A percentile compares a stretch with the other conserved stretches of the same genome.
phyloP scores from a whole-genome alignment of 768 basidiomycete species.

The Suillus fuscotomentosus region DNA sequence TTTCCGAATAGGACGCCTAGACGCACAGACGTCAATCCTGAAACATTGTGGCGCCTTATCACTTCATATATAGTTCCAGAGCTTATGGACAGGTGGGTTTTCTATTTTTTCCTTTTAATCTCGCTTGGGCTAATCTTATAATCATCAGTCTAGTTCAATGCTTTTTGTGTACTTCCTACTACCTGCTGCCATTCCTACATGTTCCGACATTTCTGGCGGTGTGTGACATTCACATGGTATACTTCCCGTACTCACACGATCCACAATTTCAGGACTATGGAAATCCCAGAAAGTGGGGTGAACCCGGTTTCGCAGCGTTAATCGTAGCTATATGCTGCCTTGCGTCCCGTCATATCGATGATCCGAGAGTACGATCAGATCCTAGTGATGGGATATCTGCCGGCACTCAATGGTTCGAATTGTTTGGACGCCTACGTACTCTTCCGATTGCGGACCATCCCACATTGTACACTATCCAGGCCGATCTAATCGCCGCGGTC shows the following conservation, averaged over 20 bases:
- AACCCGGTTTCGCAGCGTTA: slow-evolving; percentile 92
- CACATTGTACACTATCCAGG: slow-evolving; percentile 89
- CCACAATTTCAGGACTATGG: slow-evolving; percentile 70
- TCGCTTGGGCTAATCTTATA: slow-evolving; percentile 14
- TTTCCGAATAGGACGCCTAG: slow-evolving; percentile 81
- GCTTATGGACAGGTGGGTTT: slow-evolving; percentile 84
- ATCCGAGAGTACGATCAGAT: slow-evolving; percentile 82
- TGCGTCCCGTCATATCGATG: slow-evolving; percentile 90
- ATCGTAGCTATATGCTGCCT: slow-evolving; percentile 92
- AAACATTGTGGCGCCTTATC: slow-evolving; percentile 83
- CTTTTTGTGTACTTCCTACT: slow-evolving; percentile 90
- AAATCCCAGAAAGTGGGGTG: slow-evolving; percentile 92
- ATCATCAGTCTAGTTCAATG: slow-evolving; percentile 68
- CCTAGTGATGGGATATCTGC: slow-evolving; percentile 84
- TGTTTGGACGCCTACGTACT: slow-evolving; percentile 84
- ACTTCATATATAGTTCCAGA: slow-evolving; percentile 86
- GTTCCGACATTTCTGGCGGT: slow-evolving; percentile 86
- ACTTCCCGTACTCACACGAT: slow-evolving; percentile 15
- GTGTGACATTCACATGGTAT: slow-evolving; percentile 23
- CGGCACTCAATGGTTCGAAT: slow-evolving; percentile 89
- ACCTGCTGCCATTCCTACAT: slow-evolving; percentile 89
- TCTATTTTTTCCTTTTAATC: slow-evolving; percentile 12
- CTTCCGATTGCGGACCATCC: slow-evolving; percentile 86
- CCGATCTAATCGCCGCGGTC: slow-evolving; percentile 87
- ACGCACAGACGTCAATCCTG: slow-evolving; percentile 80